Conservation (phyloP, 805 yeast species). For the Cyberlindnera meyerae region DNA sequence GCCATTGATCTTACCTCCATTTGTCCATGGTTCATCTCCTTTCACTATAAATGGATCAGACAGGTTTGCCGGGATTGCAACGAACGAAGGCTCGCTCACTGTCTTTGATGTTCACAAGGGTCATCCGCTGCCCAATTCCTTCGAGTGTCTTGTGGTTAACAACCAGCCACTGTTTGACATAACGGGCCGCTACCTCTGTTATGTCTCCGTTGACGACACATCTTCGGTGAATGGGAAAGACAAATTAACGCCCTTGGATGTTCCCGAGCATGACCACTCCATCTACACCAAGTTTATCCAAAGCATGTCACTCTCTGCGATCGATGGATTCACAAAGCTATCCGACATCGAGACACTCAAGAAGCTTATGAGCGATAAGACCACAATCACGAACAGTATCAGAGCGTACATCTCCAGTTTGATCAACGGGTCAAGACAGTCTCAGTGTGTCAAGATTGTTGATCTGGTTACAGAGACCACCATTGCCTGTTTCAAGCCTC, state of each 20-base stretch:
- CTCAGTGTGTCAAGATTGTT: constrained; percentile 37
- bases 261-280: constrained; percentile 20
- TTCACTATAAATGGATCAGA: constrained; percentile 19
- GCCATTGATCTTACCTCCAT: constrained; percentile 26
- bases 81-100: constrained; percentile 27
- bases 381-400: constrained; percentile 9
- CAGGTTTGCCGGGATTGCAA: constrained; percentile 24
- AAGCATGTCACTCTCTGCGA: constrained; percentile 45
- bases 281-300: constrained; percentile 33
- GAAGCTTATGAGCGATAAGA: constrained; percentile 12
- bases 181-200: constrained; percentile 35
- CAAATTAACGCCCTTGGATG: constrained; percentile 13
- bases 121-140: constrained; percentile 16
- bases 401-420: constrained; percentile 14
- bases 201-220: no score
- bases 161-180: constrained; percentile 40
- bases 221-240: constrained; percentile 3
- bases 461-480: constrained; percentile 41
- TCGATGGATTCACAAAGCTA: constrained; percentile 45
- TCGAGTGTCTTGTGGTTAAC: constrained; percentile 22
- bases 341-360: constrained; percentile 33
- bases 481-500: constrained; percentile 46
- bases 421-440: constrained; percentile 18
- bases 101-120: constrained; percentile 20
- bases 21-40: constrained; percentile 23